A percentile compares a stretch with the other conserved stretches of the same genome.
These are phyloP conservation scores for Platanus orientalis DNA, from an alignment of 164 flowering plant genomes.

Conservation along the genomic window DNA sequence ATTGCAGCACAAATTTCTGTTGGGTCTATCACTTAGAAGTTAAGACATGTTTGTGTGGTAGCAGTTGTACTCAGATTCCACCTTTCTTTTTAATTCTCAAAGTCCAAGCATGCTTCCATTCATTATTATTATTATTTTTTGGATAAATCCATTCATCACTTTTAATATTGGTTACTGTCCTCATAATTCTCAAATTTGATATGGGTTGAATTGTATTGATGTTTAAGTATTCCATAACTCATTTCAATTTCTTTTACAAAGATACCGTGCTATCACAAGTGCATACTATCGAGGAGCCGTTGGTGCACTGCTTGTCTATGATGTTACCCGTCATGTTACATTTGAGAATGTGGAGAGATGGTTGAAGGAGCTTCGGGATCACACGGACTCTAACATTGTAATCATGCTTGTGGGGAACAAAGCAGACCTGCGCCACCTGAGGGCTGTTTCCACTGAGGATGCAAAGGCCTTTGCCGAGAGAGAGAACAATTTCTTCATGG, in stretches of 20 bases:
- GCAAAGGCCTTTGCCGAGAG: slow-evolving; percentile 63
- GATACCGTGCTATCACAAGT: slow-evolving; percentile 89
- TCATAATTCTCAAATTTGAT: too few species aligned
- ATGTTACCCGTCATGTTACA: slow-evolving; percentile 76
- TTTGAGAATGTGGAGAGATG: slow-evolving; percentile 81
- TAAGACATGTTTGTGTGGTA: too few species aligned
- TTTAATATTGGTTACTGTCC: too few species aligned
- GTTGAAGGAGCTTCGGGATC: slow-evolving; percentile 74
- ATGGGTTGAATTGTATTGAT: too few species aligned
- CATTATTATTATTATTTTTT: too few species aligned
- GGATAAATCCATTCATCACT: too few species aligned
- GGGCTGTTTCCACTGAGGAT: slow-evolving; percentile 62
- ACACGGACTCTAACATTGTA: slow-evolving; percentile 67
- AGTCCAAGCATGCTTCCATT: too few species aligned
- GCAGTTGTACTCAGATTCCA: too few species aligned
- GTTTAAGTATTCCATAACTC: not conserved
- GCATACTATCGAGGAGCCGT: slow-evolving; percentile 92
- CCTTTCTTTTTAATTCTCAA: too few species aligned
- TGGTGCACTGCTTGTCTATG: slow-evolving; percentile 79
- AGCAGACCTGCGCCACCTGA: slow-evolving; percentile 72
- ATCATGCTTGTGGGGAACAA: slow-evolving; percentile 86
- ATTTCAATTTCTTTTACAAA: slow-evolving; percentile 14
- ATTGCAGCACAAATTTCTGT: too few species aligned
- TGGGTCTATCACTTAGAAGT: too few species aligned
- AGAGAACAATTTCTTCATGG: slow-evolving; percentile 71